A percentile compares a stretch with the other conserved stretches of the same genome.
phyloP scores from a whole-genome alignment of 441 rosid genomes.

The Populus hybrid region DNA sequence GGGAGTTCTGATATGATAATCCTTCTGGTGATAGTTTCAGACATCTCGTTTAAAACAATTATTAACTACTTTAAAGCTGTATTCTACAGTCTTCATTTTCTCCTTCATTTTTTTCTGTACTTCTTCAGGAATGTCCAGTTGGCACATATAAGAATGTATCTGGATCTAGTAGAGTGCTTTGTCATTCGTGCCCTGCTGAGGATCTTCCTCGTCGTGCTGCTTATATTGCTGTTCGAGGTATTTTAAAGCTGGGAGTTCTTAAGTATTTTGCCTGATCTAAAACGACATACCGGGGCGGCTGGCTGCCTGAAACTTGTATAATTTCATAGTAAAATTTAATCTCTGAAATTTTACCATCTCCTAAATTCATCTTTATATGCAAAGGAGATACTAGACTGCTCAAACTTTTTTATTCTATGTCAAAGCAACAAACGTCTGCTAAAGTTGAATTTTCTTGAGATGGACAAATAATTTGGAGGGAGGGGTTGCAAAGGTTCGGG shows the following conservation, averaged over 20 bases:
- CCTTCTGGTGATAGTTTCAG: slow-evolving; percentile 3
- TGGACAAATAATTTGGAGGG: not conserved
- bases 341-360: not conserved
- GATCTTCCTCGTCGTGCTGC: slow-evolving; percentile 91
- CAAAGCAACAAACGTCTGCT: not conserved
- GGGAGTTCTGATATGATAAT: not conserved
- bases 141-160: slow-evolving; percentile 88
- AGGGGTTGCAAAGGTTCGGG: not conserved
- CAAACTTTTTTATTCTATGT: not conserved
- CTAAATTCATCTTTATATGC: not conserved
- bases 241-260: slow-evolving; percentile 11
- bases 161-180: slow-evolving; percentile 83
- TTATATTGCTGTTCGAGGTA: slow-evolving; percentile 88
- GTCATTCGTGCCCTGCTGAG: slow-evolving; percentile 63
- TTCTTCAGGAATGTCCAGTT: slow-evolving; percentile 89
- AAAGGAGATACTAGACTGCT: not conserved
- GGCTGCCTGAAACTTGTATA: not conserved
- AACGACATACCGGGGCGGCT: not conserved
- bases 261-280: not conserved
- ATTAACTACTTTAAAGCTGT: not conserved
- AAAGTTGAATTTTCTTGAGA: not conserved
- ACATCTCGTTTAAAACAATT: not conserved
- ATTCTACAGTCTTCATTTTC: not conserved
- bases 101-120: slow-evolving; percentile 6
- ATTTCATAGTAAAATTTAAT: not conserved